Evolutionary conservation across 768 basidiomycete genomes (phyloP).

Genomic region (Pulveroboletus sp.): DNA sequence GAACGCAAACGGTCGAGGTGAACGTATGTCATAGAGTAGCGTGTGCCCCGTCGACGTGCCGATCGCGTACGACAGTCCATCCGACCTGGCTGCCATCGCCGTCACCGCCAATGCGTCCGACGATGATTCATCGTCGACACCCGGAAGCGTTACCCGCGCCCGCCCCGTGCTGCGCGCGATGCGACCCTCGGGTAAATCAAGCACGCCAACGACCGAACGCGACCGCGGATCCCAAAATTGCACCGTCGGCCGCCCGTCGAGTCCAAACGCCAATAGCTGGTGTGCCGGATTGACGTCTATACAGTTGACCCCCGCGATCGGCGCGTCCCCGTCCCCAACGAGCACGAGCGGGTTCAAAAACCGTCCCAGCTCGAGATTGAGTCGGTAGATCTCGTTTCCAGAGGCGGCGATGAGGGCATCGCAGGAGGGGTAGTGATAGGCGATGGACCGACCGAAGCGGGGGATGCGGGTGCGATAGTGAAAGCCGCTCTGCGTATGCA

Average conservation of each 20-base stretch:
- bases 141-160: constrained; percentile 27
- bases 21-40: constrained; percentile 90
- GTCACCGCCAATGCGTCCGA: constrained; percentile 57
- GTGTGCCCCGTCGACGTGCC: constrained; percentile 96
- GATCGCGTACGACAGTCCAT: constrained; percentile 91
- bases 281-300: constrained; percentile 94
- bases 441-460: constrained; percentile 86
- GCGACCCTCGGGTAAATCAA: constrained; percentile 56
- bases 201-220: constrained; percentile 65
- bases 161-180: constrained; percentile 43
- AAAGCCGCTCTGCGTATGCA: constrained; percentile 92
- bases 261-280: constrained; percentile 83
- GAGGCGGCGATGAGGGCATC: constrained; percentile 84
- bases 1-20: constrained; percentile 73
- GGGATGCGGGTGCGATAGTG: constrained; percentile 95
- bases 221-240: constrained; percentile 98
- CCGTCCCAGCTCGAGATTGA: constrained; percentile 93
- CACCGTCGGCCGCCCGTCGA: constrained; percentile 82
- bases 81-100: constrained; percentile 77
- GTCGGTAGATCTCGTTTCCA: constrained; percentile 85
- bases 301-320: constrained; percentile 82
- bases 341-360: constrained; percentile 82
- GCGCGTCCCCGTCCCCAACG: constrained; percentile 37
- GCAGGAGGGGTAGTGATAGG: constrained; percentile 92
- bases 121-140: constrained; percentile 34